A percentile compares a stretch with the other conserved stretches of the same genome.
Conservation (phyloP, 148 eudicot genomes). For the Spergularia marina region DNA sequence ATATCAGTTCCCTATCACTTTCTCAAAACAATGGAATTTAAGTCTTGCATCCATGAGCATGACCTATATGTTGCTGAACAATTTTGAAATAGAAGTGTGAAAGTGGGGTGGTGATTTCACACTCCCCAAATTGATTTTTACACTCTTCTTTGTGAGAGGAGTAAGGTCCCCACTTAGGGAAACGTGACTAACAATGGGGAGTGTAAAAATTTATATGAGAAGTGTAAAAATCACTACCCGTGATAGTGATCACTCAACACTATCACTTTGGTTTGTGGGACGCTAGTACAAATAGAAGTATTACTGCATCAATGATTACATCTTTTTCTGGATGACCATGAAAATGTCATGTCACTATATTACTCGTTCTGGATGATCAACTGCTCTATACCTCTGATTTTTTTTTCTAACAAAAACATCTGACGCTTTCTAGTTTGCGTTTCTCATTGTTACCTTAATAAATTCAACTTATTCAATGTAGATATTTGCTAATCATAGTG, state of each 20-base stretch:
- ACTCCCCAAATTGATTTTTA: too few relatives aligned
- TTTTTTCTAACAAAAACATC: background rate
- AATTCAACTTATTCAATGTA: background rate
- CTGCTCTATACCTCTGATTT: background rate
- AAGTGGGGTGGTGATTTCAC: background rate
- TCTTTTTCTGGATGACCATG: background rate
- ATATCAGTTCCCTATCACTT: background rate
- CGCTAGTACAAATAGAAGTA: background rate
- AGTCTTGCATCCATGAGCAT: background rate
- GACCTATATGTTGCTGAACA: background rate
- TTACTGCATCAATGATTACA: background rate
- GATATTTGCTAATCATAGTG: conserved; percentile 6
- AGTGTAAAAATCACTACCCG: too few relatives aligned
- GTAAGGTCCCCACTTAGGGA: too few relatives aligned
- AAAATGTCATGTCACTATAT: background rate
- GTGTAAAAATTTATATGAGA: too few relatives aligned
- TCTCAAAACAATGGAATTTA: background rate
- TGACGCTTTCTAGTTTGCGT: background rate
- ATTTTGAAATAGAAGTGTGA: background rate
- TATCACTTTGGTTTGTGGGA: background rate
- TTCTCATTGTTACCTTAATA: background rate
- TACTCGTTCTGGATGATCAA: background rate
- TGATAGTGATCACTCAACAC: background rate
- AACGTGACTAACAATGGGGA: too few relatives aligned
- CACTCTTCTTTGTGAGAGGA: too few relatives aligned